Conservation (phyloP, 2,329 filamentous ascomycete species). For the Seiridium cupressi region DNA sequence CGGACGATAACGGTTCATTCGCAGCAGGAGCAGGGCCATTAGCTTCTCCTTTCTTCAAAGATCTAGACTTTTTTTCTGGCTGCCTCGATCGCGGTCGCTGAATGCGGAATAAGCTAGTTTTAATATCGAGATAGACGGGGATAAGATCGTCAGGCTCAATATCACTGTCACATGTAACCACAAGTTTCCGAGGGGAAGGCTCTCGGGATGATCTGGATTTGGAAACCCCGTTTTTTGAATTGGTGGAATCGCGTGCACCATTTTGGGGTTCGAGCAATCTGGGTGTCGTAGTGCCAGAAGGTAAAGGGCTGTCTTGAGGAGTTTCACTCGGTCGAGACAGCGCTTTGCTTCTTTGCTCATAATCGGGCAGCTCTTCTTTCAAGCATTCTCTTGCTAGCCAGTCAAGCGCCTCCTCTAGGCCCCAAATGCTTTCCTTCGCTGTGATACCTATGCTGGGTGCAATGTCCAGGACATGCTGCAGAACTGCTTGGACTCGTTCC, state of each 20-base stretch:
- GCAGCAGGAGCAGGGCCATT: neutral
- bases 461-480: slow-evolving; percentile 67
- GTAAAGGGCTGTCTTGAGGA: slow-evolving; percentile 46
- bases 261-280: slow-evolving; percentile 31
- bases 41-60: slow-evolving; percentile 21
- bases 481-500: slow-evolving; percentile 58
- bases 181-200: slow-evolving; percentile 37
- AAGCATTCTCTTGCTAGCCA: slow-evolving; percentile 82
- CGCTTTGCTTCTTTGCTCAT: slow-evolving; percentile 50
- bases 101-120: slow-evolving; percentile 63
- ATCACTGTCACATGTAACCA: slow-evolving; percentile 61
- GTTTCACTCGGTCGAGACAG: slow-evolving; percentile 32
- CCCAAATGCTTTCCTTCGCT: slow-evolving; percentile 72
- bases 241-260: slow-evolving; percentile 22
- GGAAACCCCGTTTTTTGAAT: slow-evolving; percentile 31
- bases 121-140: slow-evolving; percentile 74
- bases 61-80: slow-evolving; percentile 39
- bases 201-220: slow-evolving; percentile 25
- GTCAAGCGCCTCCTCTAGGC: slow-evolving; percentile 82
- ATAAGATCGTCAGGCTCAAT: slow-evolving; percentile 74
- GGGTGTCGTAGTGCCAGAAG: slow-evolving; percentile 51
- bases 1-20: slow-evolving; percentile 15
- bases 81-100: slow-evolving; percentile 55
- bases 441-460: slow-evolving; percentile 57
- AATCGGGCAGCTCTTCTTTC: slow-evolving; percentile 68